phyloP scores from a whole-genome alignment of 2,329 filamentous ascomycete species.

The Calycina marina region DNA sequence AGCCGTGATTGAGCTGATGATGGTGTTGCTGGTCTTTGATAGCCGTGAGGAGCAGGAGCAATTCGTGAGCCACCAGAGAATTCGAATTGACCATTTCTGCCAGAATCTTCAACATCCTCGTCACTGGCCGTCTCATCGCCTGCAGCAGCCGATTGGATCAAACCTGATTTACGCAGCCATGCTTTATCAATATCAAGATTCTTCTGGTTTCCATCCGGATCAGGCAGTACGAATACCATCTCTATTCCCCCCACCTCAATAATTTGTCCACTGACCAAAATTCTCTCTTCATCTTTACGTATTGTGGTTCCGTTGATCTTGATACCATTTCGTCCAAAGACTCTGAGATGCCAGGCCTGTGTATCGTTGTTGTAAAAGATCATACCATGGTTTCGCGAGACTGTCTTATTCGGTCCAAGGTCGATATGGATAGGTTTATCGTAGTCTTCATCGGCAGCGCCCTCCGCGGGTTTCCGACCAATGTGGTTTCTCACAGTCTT shows the following conservation, averaged over 20 bases:
- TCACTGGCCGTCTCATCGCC: slow-evolving; percentile 8
- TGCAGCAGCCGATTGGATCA: slow-evolving; percentile 23
- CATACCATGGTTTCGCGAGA: slow-evolving; percentile 62
- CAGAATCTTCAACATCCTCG: slow-evolving; percentile 5
- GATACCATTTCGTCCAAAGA: slow-evolving; percentile 84
- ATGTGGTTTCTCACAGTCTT: slow-evolving; percentile 63
- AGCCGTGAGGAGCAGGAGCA: slow-evolving; percentile 44
- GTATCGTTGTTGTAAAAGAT: slow-evolving; percentile 56
- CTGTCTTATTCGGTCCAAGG: slow-evolving; percentile 68
- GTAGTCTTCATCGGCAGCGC: slow-evolving; percentile 6
- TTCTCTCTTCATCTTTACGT: slow-evolving; percentile 46
- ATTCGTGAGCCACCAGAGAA: slow-evolving; percentile 20
- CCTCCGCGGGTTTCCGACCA: slow-evolving; percentile 41
- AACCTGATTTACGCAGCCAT: slow-evolving; percentile 54
- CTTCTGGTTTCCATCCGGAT: slow-evolving; percentile 39
- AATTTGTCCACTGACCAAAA: slow-evolving; percentile 73
- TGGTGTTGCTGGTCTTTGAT: slow-evolving; percentile 46
- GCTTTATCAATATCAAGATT: slow-evolving; percentile 49
- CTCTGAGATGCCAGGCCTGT: slow-evolving; percentile 67
- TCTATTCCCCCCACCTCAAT: slow-evolving; percentile 86
- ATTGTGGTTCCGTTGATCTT: slow-evolving; percentile 64
- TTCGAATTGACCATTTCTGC: background rate
- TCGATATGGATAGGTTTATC: slow-evolving; percentile 61
- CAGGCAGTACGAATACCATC: slow-evolving; percentile 97
- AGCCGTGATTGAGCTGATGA: slow-evolving; percentile 12